A percentile compares a stretch with the other conserved stretches of the same genome.
These are phyloP conservation scores for Aspergillus japonicus DNA, from an alignment of 2,329 filamentous ascomycete species.

Conservation along the genomic window DNA sequence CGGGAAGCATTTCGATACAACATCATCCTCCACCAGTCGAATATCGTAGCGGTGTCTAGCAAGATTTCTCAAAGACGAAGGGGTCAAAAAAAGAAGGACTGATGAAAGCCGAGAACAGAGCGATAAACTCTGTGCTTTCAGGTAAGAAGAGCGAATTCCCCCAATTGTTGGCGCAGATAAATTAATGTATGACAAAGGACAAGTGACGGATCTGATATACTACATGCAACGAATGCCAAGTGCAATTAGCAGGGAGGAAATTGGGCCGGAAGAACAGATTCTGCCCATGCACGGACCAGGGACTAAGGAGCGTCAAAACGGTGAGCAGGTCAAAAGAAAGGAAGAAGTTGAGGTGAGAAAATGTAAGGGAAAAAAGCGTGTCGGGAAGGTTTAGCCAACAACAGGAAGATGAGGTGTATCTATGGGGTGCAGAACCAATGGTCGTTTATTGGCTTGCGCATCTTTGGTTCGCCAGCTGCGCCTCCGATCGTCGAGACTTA, in stretches of 20 bases:
- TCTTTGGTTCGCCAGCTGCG: slow-evolving; percentile 11
- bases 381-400: not conserved
- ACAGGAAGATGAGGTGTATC: not conserved
- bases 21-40: slow-evolving; percentile 18
- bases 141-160: not conserved
- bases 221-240: not conserved
- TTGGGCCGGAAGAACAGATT: not conserved
- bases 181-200: not conserved
- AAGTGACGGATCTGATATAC: not conserved
- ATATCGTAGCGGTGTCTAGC: not conserved
- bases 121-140: not conserved
- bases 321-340: slow-evolving; percentile 16
- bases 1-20: slow-evolving; percentile 27
- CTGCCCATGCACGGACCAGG: slow-evolving; percentile 2
- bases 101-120: not conserved
- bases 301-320: slow-evolving; percentile 9
- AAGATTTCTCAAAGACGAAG: not conserved
- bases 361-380: slow-evolving; percentile 8
- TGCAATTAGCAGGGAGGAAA: not conserved
- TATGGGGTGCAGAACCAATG: slow-evolving; percentile 1
- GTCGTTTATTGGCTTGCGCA: slow-evolving; percentile 3
- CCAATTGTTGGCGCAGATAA: slow-evolving; percentile 1
- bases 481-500: slow-evolving; percentile 9
- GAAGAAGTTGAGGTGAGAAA: slow-evolving; percentile 16
- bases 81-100: not conserved